A percentile compares a stretch with the other conserved stretches of the same genome.
phyloP scores from a whole-genome alignment of 805 yeast species.

The Saccharomycopsis olivae region DNA sequence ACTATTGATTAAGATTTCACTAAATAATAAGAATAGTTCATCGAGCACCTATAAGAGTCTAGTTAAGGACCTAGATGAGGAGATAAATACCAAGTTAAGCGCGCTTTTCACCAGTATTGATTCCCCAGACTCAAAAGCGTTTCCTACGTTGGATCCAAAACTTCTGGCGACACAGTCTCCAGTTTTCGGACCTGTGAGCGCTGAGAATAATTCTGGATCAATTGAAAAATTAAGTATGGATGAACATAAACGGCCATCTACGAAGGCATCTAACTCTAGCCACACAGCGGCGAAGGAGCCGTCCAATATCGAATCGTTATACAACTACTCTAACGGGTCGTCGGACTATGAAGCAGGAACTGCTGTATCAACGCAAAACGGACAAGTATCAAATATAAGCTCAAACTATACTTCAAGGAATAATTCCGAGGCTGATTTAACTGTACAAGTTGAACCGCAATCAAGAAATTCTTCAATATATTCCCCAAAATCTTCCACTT shows the following conservation, averaged over 20 bases:
- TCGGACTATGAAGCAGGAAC: constrained; percentile 10
- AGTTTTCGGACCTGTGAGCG: not conserved
- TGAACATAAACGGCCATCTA: too few relatives aligned
- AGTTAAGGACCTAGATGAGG: constrained; percentile 13
- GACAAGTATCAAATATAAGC: constrained; percentile 5
- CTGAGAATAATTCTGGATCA: not conserved
- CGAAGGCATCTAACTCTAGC: too few relatives aligned
- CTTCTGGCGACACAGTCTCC: not conserved
- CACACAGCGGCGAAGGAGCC: not conserved
- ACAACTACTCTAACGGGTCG: constrained; percentile 7
- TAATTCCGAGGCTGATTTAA: constrained; percentile 9
- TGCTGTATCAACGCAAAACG: not conserved
- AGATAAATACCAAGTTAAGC: constrained; percentile 8
- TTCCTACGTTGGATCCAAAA: constrained; percentile 13
- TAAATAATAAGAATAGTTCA: not conserved
- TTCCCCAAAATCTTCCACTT: constrained; percentile 10
- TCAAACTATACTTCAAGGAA: constrained; percentile 12
- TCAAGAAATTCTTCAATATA: constrained; percentile 12
- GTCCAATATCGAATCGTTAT: not conserved
- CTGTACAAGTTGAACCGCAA: not conserved
- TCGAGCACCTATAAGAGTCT: constrained; percentile 4
- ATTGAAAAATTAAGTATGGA: not conserved
- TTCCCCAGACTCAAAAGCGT: not conserved
- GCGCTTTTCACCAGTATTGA: constrained; percentile 5
- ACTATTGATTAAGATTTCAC: constrained; percentile 13